These are phyloP conservation scores for Eimeria sp. DNA, from an alignment of 169 alveolate genomes.

Conservation along the genomic window DNA sequence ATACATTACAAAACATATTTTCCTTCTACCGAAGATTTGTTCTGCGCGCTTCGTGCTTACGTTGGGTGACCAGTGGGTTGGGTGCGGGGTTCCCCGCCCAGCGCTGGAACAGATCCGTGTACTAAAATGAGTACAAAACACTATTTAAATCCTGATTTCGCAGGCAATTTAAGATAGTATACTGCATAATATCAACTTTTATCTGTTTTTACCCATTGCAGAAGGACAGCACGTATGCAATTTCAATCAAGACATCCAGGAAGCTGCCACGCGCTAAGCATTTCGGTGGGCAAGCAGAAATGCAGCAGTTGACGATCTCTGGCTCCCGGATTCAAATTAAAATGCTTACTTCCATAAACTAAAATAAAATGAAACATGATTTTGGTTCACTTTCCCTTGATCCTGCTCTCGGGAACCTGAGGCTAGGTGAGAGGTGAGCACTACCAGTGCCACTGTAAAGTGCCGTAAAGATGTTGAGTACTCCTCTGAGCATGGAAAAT, in stretches of 20 bases:
- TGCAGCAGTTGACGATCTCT: background rate
- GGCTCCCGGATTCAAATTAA: background rate
- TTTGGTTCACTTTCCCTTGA: background rate
- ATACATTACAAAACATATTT: background rate
- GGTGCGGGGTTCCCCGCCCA: background rate
- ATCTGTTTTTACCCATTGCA: background rate
- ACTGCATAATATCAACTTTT: background rate
- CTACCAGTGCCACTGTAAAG: background rate
- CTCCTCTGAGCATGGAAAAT: background rate
- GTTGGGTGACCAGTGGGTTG: conserved; percentile 16
- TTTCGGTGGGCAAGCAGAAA: background rate
- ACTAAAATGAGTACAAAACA: background rate
- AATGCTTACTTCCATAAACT: background rate
- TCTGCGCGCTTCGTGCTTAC: background rate
- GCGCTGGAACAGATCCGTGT: background rate
- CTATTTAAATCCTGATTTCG: background rate
- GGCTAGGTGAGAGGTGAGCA: background rate
- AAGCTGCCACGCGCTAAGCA: background rate
- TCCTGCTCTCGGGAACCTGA: background rate
- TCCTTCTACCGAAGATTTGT: too few species aligned
- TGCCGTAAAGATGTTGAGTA: background rate
- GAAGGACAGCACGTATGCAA: background rate
- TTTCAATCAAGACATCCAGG: too few species aligned
- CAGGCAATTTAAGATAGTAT: background rate
- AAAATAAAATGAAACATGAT: background rate